Conservation (phyloP, 805 yeast species). For the Candida morakotiae region DNA sequence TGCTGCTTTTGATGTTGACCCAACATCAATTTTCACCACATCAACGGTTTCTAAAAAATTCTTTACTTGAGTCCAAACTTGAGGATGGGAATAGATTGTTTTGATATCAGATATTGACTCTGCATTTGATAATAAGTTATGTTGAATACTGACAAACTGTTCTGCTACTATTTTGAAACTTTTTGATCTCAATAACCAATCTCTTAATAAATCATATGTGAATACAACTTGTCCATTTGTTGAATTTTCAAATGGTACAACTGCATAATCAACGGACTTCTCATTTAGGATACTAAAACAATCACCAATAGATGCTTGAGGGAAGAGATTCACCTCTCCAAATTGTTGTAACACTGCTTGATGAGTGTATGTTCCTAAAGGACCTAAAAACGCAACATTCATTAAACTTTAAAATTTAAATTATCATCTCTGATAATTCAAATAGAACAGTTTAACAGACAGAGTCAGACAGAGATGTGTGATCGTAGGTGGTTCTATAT, state of each 20-base stretch:
- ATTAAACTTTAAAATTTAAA: constrained; percentile 9
- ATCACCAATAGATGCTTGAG: constrained; percentile 44
- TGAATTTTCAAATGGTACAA: constrained; percentile 91
- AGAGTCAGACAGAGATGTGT: constrained; percentile 13
- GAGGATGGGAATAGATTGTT: constrained; percentile 87
- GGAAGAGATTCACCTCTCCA: constrained; percentile 29
- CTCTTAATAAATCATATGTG: constrained; percentile 78
- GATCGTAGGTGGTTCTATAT: constrained; percentile 49
- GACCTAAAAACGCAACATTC: constrained; percentile 78
- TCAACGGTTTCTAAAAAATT: constrained; percentile 42
- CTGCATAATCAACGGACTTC: constrained; percentile 56
- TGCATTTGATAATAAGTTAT: constrained; percentile 58
- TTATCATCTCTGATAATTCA: not conserved
- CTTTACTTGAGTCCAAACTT: constrained; percentile 93
- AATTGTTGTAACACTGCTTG: constrained; percentile 60
- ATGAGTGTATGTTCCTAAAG: constrained; percentile 89
- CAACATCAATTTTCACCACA: constrained; percentile 50
- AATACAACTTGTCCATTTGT: constrained; percentile 91
- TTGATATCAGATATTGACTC: constrained; percentile 41
- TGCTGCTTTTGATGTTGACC: constrained; percentile 86
- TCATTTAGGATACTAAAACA: constrained; percentile 58
- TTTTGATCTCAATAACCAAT: constrained; percentile 41
- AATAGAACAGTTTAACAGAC: not conserved
- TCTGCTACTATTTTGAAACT: constrained; percentile 62
- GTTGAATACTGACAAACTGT: constrained; percentile 79